Conservation (phyloP, 75 land plant species). For the Cupressus sempervirens region DNA sequence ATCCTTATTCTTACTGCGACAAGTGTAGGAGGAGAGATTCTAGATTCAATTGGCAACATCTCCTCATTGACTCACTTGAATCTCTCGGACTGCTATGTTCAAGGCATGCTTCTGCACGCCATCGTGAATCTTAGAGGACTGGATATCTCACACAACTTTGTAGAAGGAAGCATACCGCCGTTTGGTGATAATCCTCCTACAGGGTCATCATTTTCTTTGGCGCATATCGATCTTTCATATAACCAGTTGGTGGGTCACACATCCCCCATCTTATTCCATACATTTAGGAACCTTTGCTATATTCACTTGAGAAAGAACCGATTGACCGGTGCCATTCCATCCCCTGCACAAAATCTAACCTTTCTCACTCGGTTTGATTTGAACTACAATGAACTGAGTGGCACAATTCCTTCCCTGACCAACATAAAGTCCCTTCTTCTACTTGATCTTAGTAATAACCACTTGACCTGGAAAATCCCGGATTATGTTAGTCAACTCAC, state of each 20-base stretch:
- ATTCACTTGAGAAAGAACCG: not conserved
- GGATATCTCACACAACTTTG: not conserved
- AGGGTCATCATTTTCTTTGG: not conserved
- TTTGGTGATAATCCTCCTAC: not conserved
- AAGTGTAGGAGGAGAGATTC: not conserved
- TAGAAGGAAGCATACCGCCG: not conserved
- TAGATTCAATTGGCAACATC: not conserved
- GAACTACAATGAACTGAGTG: not conserved
- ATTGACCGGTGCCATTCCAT: not conserved
- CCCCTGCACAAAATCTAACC: not conserved
- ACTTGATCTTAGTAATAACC: constrained; percentile 13
- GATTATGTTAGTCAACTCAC: not conserved
- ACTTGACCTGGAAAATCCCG: not conserved
- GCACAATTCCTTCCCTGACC: not conserved
- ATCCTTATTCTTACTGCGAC: not conserved
- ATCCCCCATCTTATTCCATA: not conserved
- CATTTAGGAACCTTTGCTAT: not conserved
- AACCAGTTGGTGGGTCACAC: not conserved
- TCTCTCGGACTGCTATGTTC: not conserved
- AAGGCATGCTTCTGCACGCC: not conserved
- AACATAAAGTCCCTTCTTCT: not conserved
- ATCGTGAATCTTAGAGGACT: not conserved
- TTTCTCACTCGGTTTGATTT: not conserved
- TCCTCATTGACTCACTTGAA: not conserved
- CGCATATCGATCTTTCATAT: not conserved